phyloP scores from a whole-genome alignment of 1,284 basidiomycete genomes.

The Crepidotus sp. region DNA sequence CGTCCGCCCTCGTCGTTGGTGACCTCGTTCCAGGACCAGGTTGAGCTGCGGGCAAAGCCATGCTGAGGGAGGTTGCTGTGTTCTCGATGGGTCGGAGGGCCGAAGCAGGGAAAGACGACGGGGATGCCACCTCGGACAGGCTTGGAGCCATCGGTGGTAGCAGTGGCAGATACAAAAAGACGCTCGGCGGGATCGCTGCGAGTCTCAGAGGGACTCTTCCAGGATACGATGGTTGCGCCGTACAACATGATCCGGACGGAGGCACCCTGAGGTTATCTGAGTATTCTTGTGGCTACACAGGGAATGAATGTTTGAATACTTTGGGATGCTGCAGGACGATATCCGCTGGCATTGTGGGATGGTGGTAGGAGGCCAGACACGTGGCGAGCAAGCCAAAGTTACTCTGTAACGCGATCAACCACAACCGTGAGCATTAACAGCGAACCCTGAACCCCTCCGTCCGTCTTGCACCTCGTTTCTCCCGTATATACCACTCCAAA shows the following conservation, averaged over 20 bases:
- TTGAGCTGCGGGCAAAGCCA: conserved; percentile 72
- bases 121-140: conserved; percentile 80
- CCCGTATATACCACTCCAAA: conserved; percentile 3
- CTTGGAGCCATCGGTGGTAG: conserved; percentile 53
- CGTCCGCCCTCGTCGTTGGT: conserved; percentile 63
- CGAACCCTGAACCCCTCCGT: background rate
- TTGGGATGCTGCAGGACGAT: conserved; percentile 12
- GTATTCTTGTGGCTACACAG: background rate
- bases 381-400: conserved; percentile 3
- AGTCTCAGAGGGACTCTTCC: conserved; percentile 46
- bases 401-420: conserved; percentile 3
- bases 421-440: conserved; percentile 10
- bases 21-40: conserved; percentile 59
- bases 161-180: conserved; percentile 71
- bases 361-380: background rate
- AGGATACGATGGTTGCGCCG: conserved; percentile 77
- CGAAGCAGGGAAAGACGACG: conserved; percentile 81
- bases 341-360: background rate
- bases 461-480: conserved; percentile 1
- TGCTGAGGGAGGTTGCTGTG: conserved; percentile 72
- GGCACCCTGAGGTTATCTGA: conserved; percentile 45
- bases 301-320: conserved; percentile 1
- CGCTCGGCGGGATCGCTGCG: conserved; percentile 45
- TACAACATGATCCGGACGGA: conserved; percentile 65
- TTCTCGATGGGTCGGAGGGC: conserved; percentile 62